Conservation (phyloP, 495 filamentous ascomycete genomes). For the Lasiosphaeria miniovina region DNA sequence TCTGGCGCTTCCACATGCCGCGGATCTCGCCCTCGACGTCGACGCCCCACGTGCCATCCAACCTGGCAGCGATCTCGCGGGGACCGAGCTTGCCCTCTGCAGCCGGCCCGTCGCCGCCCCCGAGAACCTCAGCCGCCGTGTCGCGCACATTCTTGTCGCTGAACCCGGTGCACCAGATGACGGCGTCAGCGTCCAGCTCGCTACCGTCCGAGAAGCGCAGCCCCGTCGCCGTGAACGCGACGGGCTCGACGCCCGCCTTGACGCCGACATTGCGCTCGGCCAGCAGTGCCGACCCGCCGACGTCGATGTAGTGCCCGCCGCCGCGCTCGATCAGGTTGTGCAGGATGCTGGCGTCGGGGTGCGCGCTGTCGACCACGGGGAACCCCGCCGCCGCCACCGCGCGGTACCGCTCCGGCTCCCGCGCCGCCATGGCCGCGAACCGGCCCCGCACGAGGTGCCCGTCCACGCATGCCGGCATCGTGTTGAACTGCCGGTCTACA, state of each 20-base stretch:
- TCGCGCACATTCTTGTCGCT: conserved; percentile 23
- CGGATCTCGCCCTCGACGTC: conserved; percentile 35
- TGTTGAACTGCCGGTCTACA: conserved; percentile 22
- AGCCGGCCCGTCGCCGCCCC: background rate
- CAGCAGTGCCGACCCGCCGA: conserved; percentile 28
- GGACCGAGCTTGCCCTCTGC: conserved; percentile 15
- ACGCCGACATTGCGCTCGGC: conserved; percentile 24
- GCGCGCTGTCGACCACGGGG: conserved; percentile 25
- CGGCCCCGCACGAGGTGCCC: conserved; percentile 14
- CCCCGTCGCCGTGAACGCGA: conserved; percentile 25
- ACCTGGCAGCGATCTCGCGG: conserved; percentile 23
- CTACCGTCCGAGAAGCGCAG: conserved; percentile 29
- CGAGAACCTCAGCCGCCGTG: conserved; percentile 19
- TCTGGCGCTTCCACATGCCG: conserved; percentile 31
- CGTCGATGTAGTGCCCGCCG: conserved; percentile 37
- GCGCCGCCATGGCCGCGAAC: conserved; percentile 17
- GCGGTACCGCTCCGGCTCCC: conserved; percentile 28
- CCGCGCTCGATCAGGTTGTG: conserved; percentile 26
- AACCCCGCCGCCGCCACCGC: conserved; percentile 29
- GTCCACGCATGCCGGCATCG: conserved; percentile 14
- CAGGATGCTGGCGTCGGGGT: conserved; percentile 19
- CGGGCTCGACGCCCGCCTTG: conserved; percentile 20
- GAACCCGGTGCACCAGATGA: conserved; percentile 40
- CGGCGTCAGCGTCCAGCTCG: conserved; percentile 26
- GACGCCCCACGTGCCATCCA: conserved; percentile 31